These are phyloP conservation scores for Botrytis deweyae DNA, from an alignment of 2,329 filamentous ascomycete genomes.

Conservation along the genomic window DNA sequence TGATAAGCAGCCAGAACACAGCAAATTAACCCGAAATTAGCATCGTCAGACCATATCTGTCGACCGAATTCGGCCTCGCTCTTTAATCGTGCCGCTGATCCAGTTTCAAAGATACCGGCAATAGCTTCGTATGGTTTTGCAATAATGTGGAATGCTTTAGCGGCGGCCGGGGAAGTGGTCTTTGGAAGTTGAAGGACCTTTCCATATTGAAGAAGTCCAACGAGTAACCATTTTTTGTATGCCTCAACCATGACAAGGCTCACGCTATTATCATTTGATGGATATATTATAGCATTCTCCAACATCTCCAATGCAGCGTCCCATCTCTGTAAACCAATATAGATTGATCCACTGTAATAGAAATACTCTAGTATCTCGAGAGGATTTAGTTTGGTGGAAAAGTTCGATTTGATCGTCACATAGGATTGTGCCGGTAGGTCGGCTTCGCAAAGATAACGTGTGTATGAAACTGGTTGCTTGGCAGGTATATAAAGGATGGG, in stretches of 20 bases:
- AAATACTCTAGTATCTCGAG: slow-evolving; percentile 66
- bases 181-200: slow-evolving; percentile 55
- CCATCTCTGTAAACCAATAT: slow-evolving; percentile 62
- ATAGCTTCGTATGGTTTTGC: slow-evolving; percentile 71
- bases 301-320: slow-evolving; percentile 60
- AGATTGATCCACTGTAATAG: slow-evolving; percentile 62
- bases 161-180: slow-evolving; percentile 52
- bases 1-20: slow-evolving; percentile 71
- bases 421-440: slow-evolving; percentile 52
- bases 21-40: slow-evolving; percentile 68
- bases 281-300: slow-evolving; percentile 65
- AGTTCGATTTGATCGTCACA: slow-evolving; percentile 57
- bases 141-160: slow-evolving; percentile 57
- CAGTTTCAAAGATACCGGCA: slow-evolving; percentile 64
- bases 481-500: slow-evolving; percentile 65
- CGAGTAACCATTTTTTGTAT: slow-evolving; percentile 87
- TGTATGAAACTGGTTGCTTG: slow-evolving; percentile 40
- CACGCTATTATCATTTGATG: slow-evolving; percentile 58
- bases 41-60: slow-evolving; percentile 66
- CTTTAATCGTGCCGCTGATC: slow-evolving; percentile 58
- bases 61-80: slow-evolving; percentile 61
- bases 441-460: slow-evolving; percentile 47
- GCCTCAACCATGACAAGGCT: slow-evolving; percentile 83
- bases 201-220: slow-evolving; percentile 70
- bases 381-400: slow-evolving; percentile 55